Conservation (phyloP, 208 protist genomes). For the Leishmania gerbilli region DNA sequence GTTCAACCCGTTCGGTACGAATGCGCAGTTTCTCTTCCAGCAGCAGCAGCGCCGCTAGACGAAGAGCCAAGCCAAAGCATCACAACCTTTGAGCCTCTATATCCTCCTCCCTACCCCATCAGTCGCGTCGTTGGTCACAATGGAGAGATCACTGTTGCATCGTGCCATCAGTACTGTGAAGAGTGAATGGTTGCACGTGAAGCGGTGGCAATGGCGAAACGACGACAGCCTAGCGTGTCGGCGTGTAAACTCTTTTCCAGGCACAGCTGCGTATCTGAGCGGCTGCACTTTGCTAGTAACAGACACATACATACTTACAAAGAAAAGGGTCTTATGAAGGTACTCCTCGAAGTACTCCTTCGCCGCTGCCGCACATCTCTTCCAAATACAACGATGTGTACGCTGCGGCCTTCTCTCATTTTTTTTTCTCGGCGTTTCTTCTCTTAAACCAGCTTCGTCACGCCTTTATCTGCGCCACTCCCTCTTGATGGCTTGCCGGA, state of each 20-base stretch:
- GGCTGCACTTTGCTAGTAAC: not conserved
- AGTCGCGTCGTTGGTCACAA: not conserved
- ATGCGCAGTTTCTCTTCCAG: constrained; percentile 52
- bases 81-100: not conserved
- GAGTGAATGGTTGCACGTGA: not conserved
- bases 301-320: not conserved
- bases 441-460: not conserved
- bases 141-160: not conserved
- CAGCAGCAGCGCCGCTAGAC: constrained; percentile 39
- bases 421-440: not conserved
- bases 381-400: not conserved
- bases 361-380: not conserved
- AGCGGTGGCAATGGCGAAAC: not conserved
- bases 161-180: not conserved
- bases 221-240: not conserved
- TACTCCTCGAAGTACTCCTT: not conserved
- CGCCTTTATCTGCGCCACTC: not conserved
- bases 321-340: not conserved
- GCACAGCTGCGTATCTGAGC: not conserved
- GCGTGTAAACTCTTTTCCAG: not conserved
- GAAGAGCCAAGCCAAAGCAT: not conserved
- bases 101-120: not conserved
- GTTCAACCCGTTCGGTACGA: constrained; percentile 40
- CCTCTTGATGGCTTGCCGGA: not conserved
- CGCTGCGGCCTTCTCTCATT: not conserved